A percentile compares a stretch with the other conserved stretches of the same genome.
phyloP scores from a whole-genome alignment of 192 early-diverging fungal species.

The Pilobolus umbonatus region DNA sequence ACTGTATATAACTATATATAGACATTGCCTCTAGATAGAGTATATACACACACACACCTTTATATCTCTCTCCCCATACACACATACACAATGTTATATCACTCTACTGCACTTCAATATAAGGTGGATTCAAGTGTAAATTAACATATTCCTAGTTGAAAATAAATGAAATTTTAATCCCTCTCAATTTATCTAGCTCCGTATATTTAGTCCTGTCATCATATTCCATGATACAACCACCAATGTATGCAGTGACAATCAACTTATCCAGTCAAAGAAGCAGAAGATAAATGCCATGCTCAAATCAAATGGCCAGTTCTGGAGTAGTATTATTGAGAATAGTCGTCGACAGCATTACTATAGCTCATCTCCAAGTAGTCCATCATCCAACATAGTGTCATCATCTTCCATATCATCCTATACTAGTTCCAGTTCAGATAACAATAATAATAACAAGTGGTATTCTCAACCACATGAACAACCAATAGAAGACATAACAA shows the following conservation, averaged over 20 bases:
- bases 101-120: background rate
- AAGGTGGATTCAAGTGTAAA: background rate
- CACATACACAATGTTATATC: no score
- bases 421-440: background rate
- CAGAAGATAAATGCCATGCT: conserved; percentile 12
- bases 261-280: conserved; percentile 9
- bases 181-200: background rate
- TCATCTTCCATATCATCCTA: background rate
- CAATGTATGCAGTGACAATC: background rate
- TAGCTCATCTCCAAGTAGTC: background rate
- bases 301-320: conserved; percentile 8
- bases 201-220: conserved; percentile 18
- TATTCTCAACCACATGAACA: no score
- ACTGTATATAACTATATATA: background rate
- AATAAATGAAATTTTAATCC: no score
- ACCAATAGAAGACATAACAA: no score
- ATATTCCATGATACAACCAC: conserved; percentile 17
- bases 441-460: background rate
- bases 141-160: background rate
- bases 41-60: no score
- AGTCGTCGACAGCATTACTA: no score
- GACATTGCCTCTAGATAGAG: no score
- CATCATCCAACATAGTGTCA: no score
- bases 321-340: conserved; percentile 14
- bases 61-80: no score